A percentile compares a stretch with the other conserved stretches of the same genome.
Evolutionary conservation across 2,329 filamentous ascomycete genomes (phyloP).

Genomic region (Pseudogymnoascus sp.): DNA sequence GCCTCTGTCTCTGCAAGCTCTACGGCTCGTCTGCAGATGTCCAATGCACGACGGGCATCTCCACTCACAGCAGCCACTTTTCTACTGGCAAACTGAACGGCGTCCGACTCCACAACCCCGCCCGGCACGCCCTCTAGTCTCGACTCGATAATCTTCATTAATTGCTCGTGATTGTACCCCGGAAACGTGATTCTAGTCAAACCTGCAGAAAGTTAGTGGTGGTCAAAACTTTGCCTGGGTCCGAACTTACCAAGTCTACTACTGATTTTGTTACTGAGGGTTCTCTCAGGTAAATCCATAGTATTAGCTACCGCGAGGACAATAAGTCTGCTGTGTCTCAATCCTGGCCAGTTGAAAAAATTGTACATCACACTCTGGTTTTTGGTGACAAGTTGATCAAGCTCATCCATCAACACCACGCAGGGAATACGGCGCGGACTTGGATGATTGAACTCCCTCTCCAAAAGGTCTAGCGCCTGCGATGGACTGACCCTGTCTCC

Average conservation of each 20-base stretch:
- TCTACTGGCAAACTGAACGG: slow-evolving; percentile 88
- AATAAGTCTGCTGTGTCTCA: slow-evolving; percentile 85
- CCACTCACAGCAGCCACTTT: slow-evolving; percentile 96
- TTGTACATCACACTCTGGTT: slow-evolving; percentile 99
- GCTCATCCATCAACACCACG: slow-evolving; percentile 96
- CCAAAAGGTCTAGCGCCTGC: slow-evolving; percentile 83
- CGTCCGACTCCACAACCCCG: slow-evolving; percentile 84
- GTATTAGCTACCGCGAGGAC: slow-evolving; percentile 97
- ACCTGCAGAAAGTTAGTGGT: slow-evolving; percentile 35
- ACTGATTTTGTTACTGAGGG: slow-evolving; percentile 96
- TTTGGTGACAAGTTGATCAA: slow-evolving; percentile 94
- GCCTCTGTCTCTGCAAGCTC: slow-evolving; percentile 80
- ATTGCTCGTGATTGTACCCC: slow-evolving; percentile 91
- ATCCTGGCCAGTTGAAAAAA: slow-evolving; percentile 97
- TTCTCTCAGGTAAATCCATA: slow-evolving; percentile 95
- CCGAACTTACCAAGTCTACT: slow-evolving; percentile 59
- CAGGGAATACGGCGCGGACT: slow-evolving; percentile 87
- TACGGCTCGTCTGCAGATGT: slow-evolving; percentile 91
- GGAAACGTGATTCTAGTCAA: slow-evolving; percentile 94
- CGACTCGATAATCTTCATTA: slow-evolving; percentile 97
- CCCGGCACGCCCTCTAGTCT: slow-evolving; percentile 81
- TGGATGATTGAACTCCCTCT: slow-evolving; percentile 86
- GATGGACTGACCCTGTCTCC: slow-evolving; percentile 86
- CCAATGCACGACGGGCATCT: slow-evolving; percentile 82
- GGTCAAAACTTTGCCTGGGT: neutral